Conservation (phyloP, 495 filamentous ascomycete genomes). For the Friedmanniomyces endolithicus region DNA sequence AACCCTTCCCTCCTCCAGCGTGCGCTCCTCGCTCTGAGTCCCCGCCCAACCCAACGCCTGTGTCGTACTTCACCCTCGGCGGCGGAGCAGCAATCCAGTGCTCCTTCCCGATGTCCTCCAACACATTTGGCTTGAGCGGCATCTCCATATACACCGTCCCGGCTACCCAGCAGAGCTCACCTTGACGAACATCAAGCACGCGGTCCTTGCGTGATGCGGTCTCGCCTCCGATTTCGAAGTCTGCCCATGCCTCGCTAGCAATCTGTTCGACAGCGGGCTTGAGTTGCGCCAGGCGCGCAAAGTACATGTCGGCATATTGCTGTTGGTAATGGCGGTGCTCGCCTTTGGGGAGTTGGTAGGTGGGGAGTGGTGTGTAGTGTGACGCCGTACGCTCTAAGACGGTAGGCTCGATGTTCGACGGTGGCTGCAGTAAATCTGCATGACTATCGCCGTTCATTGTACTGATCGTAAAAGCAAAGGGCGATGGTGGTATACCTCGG, state of each 20-base stretch:
- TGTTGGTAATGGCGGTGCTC: constrained; percentile 72
- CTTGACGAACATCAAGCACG: constrained; percentile 90
- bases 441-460: too few relatives aligned
- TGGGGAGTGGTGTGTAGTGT: constrained; percentile 60
- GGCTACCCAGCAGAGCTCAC: constrained; percentile 86
- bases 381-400: constrained; percentile 32
- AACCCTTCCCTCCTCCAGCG: not conserved
- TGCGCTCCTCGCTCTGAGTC: constrained; percentile 1
- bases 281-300: constrained; percentile 74
- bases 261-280: constrained; percentile 69
- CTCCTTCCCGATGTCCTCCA: constrained; percentile 89
- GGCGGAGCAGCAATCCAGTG: constrained; percentile 79
- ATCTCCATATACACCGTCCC: constrained; percentile 97
- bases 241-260: constrained; percentile 64
- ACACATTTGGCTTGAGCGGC: constrained; percentile 90
- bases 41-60: not conserved
- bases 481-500: too few relatives aligned
- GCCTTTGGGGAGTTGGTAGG: constrained; percentile 57
- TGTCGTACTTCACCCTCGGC: constrained; percentile 62
- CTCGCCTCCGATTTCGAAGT: constrained; percentile 63
- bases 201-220: constrained; percentile 60
- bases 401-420: not conserved
- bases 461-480: too few relatives aligned
- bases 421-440: not conserved
- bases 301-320: constrained; percentile 97